Conservation (phyloP, 2,329 filamentous ascomycete species). For the Leptodontidium sp. region DNA sequence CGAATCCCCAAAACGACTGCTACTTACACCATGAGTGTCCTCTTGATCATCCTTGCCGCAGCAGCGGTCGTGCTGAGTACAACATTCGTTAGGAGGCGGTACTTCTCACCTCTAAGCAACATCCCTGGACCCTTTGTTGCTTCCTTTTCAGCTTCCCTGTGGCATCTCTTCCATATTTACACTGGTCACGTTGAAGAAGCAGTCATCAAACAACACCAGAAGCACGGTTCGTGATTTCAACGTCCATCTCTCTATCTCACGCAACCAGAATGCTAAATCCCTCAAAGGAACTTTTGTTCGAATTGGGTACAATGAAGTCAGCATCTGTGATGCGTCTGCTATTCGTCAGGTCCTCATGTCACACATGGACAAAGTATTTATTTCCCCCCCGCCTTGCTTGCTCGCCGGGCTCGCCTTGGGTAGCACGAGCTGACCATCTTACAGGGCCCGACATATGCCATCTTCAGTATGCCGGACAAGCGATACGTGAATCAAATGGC, state of each 20-base stretch:
- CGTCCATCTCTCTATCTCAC: not conserved
- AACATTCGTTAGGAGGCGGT: slow-evolving; percentile 19
- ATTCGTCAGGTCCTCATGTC: slow-evolving; percentile 49
- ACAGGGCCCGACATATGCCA: slow-evolving; percentile 25
- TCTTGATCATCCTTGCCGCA: slow-evolving; percentile 17
- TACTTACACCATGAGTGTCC: slow-evolving; percentile 11
- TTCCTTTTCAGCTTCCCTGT: slow-evolving; percentile 49
- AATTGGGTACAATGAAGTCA: slow-evolving; percentile 54
- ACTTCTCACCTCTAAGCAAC: slow-evolving; percentile 37
- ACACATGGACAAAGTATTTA: slow-evolving; percentile 43
- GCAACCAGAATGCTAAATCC: not conserved
- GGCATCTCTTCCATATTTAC: slow-evolving; percentile 50
- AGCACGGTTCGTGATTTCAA: slow-evolving; percentile 47
- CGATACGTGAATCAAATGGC: slow-evolving; percentile 53
- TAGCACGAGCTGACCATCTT: slow-evolving; percentile 8
- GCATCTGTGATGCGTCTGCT: slow-evolving; percentile 51
- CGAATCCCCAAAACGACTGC: not conserved
- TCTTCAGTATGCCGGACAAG: slow-evolving; percentile 49
- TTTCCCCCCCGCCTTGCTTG: not conserved
- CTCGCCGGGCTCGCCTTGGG: not conserved
- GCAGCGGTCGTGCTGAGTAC: slow-evolving; percentile 5
- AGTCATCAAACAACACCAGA: slow-evolving; percentile 50
- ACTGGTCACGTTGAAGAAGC: slow-evolving; percentile 51
- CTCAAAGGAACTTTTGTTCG: slow-evolving; percentile 51
- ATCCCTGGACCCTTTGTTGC: slow-evolving; percentile 53